Conservation (phyloP, 352 stramenopile species). For the Phytophthora brassicae region DNA sequence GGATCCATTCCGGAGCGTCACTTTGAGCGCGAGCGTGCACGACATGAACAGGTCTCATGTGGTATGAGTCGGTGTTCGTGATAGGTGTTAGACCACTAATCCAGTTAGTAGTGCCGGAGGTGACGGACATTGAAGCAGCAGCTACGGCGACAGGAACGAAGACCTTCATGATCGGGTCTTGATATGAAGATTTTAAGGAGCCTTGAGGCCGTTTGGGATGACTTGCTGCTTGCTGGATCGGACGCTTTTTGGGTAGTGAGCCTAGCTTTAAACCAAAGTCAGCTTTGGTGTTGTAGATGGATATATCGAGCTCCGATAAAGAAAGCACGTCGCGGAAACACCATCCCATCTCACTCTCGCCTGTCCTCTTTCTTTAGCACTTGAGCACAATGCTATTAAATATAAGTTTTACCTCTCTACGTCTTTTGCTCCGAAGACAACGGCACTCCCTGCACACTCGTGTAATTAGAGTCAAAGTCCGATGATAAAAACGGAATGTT, state of each 20-base stretch:
- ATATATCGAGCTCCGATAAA: too few species aligned
- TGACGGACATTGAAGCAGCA: constrained; percentile 1
- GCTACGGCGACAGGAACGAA: constrained; percentile 13
- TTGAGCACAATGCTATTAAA: too few species aligned
- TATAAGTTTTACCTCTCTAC: too few species aligned
- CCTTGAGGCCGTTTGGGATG: not conserved
- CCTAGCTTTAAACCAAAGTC: not conserved
- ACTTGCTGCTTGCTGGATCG: not conserved
- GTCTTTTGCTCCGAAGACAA: too few species aligned
- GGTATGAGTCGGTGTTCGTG: constrained; percentile 19
- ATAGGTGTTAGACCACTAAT: constrained; percentile 10
- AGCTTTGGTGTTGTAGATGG: too few species aligned
- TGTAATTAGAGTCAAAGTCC: too few species aligned
- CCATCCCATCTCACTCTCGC: too few species aligned
- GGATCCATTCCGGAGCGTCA: constrained; percentile 40
- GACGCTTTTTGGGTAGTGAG: constrained; percentile 7
- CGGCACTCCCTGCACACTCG: too few species aligned
- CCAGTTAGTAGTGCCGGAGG: constrained; percentile 4
- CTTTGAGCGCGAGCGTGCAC: constrained; percentile 52
- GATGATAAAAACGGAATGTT: too few species aligned
- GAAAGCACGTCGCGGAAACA: too few species aligned
- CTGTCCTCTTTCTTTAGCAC: too few species aligned
- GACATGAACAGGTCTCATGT: constrained; percentile 36
- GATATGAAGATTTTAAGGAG: not conserved
- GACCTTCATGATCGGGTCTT: constrained; percentile 22